Evolutionary conservation across 495 filamentous ascomycete species (phyloP), one percentile per base, ranked within the genome.

Genomic region (Hypomontagnella monticulosa): DNA sequence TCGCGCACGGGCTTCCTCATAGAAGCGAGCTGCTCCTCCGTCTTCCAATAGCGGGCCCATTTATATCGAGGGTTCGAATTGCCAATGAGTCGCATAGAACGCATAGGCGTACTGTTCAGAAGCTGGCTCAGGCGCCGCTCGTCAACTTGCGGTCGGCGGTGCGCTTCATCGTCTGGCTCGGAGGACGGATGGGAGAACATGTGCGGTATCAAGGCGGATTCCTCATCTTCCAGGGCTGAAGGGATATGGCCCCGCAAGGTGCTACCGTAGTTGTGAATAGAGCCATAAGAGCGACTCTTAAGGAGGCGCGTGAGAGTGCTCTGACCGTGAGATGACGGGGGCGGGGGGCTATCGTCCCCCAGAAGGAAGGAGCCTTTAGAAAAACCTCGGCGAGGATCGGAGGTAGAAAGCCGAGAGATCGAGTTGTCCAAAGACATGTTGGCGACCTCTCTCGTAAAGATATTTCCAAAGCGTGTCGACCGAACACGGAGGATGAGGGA

Each of bases 1-100:
- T 89, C 61, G 15, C 92, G 89, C 82, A 91, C 71, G 3, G 84
- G 78, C 73, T 88, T 89, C 73, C 79, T 85, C 87, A 92, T 87
- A 37, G 70, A 49, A 51, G 80, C 83, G 57, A 93, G 71, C 73
- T 92, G 76, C 15, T 87, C 84, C 15, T 89, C 83, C 3, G 84
- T 86, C 75, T 89, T 92, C 81, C 85, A 91, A 64, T 93, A 92
- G 61, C 80, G 78, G 72, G 87, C 88, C 89, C 90, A 93, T 52
- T 80, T 80, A 71, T 93, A 93, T 40, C 89, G 75, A 12, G 89
- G 89, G 69, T 92, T 93, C 65, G 79, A 87, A 58, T 88, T 90
- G 14, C 91, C 90, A 71, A 93, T 93, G 61, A 93, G 77, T 15
- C 89, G 78, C 87, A 91, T 90, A 58, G 85, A 89, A 40, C 91